Evolutionary conservation across 768 basidiomycete genomes (phyloP).

Genomic region (Boletus subparvulus): DNA sequence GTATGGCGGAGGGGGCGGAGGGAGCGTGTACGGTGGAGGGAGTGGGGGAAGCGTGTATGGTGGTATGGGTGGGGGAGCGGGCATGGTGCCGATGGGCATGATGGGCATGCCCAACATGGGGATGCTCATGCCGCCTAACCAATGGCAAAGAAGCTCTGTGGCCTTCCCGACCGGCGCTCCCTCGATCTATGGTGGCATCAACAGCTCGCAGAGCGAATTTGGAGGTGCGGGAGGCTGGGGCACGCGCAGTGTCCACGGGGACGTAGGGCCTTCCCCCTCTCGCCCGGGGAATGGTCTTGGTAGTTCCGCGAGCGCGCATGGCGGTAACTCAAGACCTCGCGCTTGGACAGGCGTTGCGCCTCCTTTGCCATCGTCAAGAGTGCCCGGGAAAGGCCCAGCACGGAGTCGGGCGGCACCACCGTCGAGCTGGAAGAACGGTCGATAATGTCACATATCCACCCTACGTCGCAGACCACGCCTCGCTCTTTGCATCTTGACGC

Average conservation of each 20-base stretch:
- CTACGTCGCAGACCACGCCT: too few relatives aligned
- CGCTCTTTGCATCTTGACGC: neutral
- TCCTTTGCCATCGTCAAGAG: slow-evolving; percentile 18
- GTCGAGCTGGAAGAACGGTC: slow-evolving; percentile 56
- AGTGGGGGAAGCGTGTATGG: slow-evolving; percentile 48
- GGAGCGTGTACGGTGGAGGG: slow-evolving; percentile 31
- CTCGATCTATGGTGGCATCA: slow-evolving; percentile 58
- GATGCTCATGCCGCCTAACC: slow-evolving; percentile 37
- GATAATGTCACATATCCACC: slow-evolving; percentile 5
- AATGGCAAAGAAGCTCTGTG: slow-evolving; percentile 46
- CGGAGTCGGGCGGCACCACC: slow-evolving; percentile 47
- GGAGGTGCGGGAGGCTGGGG: slow-evolving; percentile 53
- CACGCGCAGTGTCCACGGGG: slow-evolving; percentile 71
- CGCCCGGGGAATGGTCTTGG: slow-evolving; percentile 10
- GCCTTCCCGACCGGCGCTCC: slow-evolving; percentile 48
- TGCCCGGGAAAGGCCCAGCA: slow-evolving; percentile 19
- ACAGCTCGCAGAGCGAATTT: slow-evolving; percentile 61
- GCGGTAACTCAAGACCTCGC: slow-evolving; percentile 29
- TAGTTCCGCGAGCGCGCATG: slow-evolving; percentile 21
- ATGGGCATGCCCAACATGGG: slow-evolving; percentile 39
- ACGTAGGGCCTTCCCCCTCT: slow-evolving; percentile 47
- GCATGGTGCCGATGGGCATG: slow-evolving; percentile 41
- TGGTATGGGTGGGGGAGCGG: slow-evolving; percentile 33
- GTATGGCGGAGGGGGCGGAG: slow-evolving; percentile 41
- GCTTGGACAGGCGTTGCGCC: slow-evolving; percentile 33